Evolutionary conservation across 202 grass and related monocot species (phyloP).

Genomic region (Schoenoplectus triqueter): DNA sequence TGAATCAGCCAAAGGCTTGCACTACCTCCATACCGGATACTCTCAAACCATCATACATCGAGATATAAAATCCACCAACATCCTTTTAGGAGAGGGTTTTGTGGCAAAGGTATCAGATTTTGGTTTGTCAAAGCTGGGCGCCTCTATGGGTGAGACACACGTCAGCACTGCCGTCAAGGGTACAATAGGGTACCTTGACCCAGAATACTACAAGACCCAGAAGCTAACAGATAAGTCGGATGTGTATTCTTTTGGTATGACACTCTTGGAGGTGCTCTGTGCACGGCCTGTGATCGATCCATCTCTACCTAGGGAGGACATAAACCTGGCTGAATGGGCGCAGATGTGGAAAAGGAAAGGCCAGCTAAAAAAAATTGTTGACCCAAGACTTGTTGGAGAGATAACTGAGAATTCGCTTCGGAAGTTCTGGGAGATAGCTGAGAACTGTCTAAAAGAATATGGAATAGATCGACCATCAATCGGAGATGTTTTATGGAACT

Average conservation of each 20-base stretch:
- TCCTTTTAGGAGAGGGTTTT: slow-evolving; percentile 51
- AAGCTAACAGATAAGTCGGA: slow-evolving; percentile 81
- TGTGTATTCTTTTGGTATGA: slow-evolving; percentile 94
- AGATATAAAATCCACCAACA: slow-evolving; percentile 54
- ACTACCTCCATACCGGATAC: slow-evolving; percentile 82
- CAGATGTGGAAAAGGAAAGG: slow-evolving; percentile 45
- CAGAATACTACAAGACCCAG: slow-evolving; percentile 85
- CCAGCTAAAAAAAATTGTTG: slow-evolving; percentile 51
- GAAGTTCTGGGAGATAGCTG: slow-evolving; percentile 77
- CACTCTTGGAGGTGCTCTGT: slow-evolving; percentile 82
- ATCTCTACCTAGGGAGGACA: slow-evolving; percentile 54
- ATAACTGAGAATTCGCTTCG: slow-evolving; percentile 72
- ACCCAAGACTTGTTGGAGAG: slow-evolving; percentile 51
- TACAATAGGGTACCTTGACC: slow-evolving; percentile 85
- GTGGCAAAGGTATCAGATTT: slow-evolving; percentile 83
- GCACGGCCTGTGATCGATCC: slow-evolving; percentile 80
- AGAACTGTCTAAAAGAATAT: slow-evolving; percentile 68
- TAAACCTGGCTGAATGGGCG: slow-evolving; percentile 90
- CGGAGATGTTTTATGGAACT: slow-evolving; percentile 82
- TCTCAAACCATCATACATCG: slow-evolving; percentile 64
- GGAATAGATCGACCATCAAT: slow-evolving; percentile 66
- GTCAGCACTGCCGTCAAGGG: slow-evolving; percentile 83
- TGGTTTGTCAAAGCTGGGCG: slow-evolving; percentile 72
- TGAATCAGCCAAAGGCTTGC: slow-evolving; percentile 66
- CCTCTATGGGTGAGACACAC: slow-evolving; percentile 72